Percentiles rank a stretch among this genome's conserved stretches.
These are phyloP conservation scores for Aciculosporium take DNA, from an alignment of 2,329 filamentous ascomycete species.

Conservation along the genomic window DNA sequence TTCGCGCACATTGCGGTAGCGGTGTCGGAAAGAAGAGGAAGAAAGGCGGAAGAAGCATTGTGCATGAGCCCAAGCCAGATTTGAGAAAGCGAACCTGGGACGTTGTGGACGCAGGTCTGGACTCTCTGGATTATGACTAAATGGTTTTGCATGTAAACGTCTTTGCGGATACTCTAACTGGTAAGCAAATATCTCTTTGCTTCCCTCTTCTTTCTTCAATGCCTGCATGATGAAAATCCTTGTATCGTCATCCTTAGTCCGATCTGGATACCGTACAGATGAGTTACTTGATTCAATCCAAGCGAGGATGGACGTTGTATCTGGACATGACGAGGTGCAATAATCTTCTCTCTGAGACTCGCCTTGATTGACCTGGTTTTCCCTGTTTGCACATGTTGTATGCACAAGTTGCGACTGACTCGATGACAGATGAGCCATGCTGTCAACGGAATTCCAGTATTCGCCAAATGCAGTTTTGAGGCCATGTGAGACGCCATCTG, in stretches of 20 bases:
- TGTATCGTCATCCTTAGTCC: slow-evolving; percentile 97
- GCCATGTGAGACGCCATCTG: neutral
- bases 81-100: slow-evolving; percentile 55
- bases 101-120: slow-evolving; percentile 45
- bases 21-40: slow-evolving; percentile 23
- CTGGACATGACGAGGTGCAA: slow-evolving; percentile 30
- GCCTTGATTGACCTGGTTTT: neutral
- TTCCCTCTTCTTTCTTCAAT: neutral
- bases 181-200: slow-evolving; percentile 15
- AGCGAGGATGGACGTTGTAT: slow-evolving; percentile 17
- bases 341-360: slow-evolving; percentile 43
- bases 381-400: neutral
- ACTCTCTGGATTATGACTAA: slow-evolving; percentile 47
- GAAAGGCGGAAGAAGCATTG: slow-evolving; percentile 23
- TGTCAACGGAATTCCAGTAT: neutral
- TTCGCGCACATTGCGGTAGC: neutral
- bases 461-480: neutral
- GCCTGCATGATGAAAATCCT: slow-evolving; percentile 62
- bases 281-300: slow-evolving; percentile 18
- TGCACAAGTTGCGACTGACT: neutral
- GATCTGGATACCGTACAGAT: slow-evolving; percentile 30
- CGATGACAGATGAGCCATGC: neutral
- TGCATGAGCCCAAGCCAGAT: slow-evolving; percentile 40
- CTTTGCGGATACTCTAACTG: neutral
- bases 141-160: neutral